Evolutionary conservation across 2,329 filamentous ascomycete species (phyloP), one percentile per base, ranked within the genome.

Genomic region (Triangularia verruculosa): DNA sequence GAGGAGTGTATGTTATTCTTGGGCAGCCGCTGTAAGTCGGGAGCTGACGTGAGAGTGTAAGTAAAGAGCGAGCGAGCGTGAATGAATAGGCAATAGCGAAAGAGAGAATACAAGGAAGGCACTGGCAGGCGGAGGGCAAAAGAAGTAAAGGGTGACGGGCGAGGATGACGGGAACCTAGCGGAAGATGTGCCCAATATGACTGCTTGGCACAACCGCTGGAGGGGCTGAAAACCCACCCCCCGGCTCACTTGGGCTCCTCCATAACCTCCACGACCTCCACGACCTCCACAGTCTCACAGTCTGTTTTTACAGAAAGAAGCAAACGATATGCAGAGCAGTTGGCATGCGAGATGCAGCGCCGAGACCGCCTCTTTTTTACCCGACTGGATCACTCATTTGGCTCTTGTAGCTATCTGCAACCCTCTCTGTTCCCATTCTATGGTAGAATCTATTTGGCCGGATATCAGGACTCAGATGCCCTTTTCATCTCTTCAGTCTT

Each of bases 181-280:
- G 67, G 64, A 67, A 67, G 67, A 62, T 61, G 62, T 65, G 59
- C 64, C 39, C 61, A 67, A 64, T 66, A 55, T 55, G 57, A 47
- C 51, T 39, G 17, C 62, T 64, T 61, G 62, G 62, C 58, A 53
- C 47, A 59, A 59, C 57, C 17, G 57, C 47, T 59, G 57, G 51
- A 59, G 57, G 57, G 57, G 57, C 57, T 59, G 57, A 59, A 30
- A 30, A 59, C 11, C 51, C 22, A 25, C 22, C 20, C 51, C 20
- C 51, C 51, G 20, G 22, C 51, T 54, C 39, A 17, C 39, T 47
- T 20, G 39, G n/a, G n/a, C 4, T 47, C 39, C 39, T 47, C 39
- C 39, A 20, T 47, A 9, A 5, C 32, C 32, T 34, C 32, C 32
- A n/a, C n/a, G n/a, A n/a, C 32, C 32, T 13, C 32, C 32, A 34